Conservation (phyloP, 139 green algal genomes). For the Chlamydomonas sp. region DNA sequence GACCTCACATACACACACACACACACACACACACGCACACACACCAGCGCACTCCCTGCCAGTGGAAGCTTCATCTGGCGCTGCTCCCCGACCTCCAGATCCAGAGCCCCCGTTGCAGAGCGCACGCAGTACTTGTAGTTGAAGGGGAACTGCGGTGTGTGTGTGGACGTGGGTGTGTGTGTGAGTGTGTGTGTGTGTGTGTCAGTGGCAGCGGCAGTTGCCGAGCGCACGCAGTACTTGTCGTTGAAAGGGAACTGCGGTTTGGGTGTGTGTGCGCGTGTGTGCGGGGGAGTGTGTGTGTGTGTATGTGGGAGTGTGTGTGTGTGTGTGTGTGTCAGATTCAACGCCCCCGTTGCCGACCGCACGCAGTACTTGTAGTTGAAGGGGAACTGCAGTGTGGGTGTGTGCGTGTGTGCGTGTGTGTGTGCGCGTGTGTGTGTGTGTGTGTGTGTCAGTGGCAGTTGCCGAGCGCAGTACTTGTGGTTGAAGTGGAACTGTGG, state of each 20-base stretch:
- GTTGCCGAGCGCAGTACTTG: background rate
- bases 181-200: conserved; percentile 21
- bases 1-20: too few relatives aligned
- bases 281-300: conserved; percentile 5
- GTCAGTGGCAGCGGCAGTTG: background rate
- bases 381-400: conserved; percentile 31
- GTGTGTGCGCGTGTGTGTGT: conserved; percentile 36
- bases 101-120: background rate
- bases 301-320: background rate
- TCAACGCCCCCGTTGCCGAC: background rate
- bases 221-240: background rate
- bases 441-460: background rate
- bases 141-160: conserved; percentile 31
- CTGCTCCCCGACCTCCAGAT: background rate
- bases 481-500: background rate
- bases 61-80: background rate
- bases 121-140: conserved; percentile 51
- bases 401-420: conserved; percentile 36
- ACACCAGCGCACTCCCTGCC: too few relatives aligned
- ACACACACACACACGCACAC: too few relatives aligned
- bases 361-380: conserved; percentile 51
- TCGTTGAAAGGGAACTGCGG: background rate
- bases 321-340: conserved; percentile 1
- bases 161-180: conserved; percentile 37
- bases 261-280: background rate